Evolutionary conservation across 768 basidiomycete genomes (phyloP).

Genomic region (Favolaschia claudopus): DNA sequence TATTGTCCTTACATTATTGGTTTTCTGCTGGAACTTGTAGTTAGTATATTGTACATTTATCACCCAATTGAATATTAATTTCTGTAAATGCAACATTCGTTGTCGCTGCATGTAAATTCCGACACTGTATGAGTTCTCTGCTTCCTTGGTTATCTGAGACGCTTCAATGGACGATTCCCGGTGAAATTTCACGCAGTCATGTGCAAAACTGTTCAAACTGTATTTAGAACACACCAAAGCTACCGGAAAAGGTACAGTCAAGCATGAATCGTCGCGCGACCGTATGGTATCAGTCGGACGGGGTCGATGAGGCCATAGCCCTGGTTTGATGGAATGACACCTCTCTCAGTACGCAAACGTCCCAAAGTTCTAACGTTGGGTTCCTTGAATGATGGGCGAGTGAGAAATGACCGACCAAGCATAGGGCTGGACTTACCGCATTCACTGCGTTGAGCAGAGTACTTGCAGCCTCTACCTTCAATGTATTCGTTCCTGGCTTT

Average conservation of each 20-base stretch:
- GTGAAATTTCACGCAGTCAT: too few species aligned
- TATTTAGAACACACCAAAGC: too few species aligned
- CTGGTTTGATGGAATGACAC: slow-evolving; percentile 8
- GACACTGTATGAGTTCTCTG: too few species aligned
- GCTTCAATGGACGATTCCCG: too few species aligned
- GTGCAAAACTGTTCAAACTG: too few species aligned
- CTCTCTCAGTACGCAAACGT: slow-evolving; percentile 7
- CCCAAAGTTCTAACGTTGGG: slow-evolving; percentile 11
- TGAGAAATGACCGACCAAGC: too few species aligned
- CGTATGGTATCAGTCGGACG: slow-evolving; percentile 21
- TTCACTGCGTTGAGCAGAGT: slow-evolving; percentile 25
- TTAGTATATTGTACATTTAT: too few species aligned
- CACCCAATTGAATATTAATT: neutral
- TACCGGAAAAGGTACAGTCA: slow-evolving; percentile 2
- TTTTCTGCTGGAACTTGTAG: too few species aligned
- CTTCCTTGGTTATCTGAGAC: too few species aligned
- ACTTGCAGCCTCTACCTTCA: slow-evolving; percentile 21
- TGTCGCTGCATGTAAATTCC: too few species aligned
- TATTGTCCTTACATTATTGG: neutral
- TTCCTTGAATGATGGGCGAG: neutral
- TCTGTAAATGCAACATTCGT: too few species aligned
- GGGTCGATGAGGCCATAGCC: slow-evolving; percentile 18
- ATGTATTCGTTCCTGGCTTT: slow-evolving; percentile 8
- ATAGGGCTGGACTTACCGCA: slow-evolving; percentile 7
- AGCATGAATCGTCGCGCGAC: slow-evolving; percentile 7